Conservation (phyloP, 768 basidiomycete genomes). For the Macrolepiota albuminosa region DNA sequence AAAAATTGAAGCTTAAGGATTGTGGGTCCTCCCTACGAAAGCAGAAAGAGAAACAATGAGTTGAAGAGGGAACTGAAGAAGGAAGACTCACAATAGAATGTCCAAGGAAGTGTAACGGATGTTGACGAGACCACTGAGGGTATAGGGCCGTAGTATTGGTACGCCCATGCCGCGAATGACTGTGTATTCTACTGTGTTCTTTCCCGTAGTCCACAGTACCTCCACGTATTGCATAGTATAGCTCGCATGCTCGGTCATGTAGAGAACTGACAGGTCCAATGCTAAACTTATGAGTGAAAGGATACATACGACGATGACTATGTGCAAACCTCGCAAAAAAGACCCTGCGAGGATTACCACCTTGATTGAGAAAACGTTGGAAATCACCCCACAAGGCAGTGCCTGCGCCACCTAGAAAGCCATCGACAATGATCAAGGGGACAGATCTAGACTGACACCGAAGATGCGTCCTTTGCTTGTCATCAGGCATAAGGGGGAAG, state of each 20-base stretch:
- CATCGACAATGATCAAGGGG: constrained; percentile 28
- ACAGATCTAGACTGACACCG: not conserved
- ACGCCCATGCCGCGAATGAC: not conserved
- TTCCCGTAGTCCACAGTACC: not conserved
- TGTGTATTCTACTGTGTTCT: not conserved
- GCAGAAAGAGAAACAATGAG: not conserved
- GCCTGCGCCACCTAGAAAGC: constrained; percentile 37
- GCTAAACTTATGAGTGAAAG: not conserved
- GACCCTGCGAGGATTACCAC: constrained; percentile 17
- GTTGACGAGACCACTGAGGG: constrained; percentile 1
- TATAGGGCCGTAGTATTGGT: not conserved
- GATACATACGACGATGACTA: not conserved
- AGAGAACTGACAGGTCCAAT: constrained; percentile 1
- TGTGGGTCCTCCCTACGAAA: not conserved
- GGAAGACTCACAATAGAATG: not conserved
- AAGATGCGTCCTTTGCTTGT: constrained; percentile 14
- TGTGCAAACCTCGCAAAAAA: not conserved
- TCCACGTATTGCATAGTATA: not conserved
- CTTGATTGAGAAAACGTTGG: constrained; percentile 5
- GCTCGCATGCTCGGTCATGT: not conserved
- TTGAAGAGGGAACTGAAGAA: not conserved
- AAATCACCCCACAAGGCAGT: constrained; percentile 37
- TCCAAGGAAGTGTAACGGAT: not conserved
- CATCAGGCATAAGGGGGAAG: constrained; percentile 22
- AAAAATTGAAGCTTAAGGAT: not conserved